Percentiles rank a stretch among this genome's conserved stretches.
Conservation (phyloP, 75 land plant species). For the Picea sitchensis region DNA sequence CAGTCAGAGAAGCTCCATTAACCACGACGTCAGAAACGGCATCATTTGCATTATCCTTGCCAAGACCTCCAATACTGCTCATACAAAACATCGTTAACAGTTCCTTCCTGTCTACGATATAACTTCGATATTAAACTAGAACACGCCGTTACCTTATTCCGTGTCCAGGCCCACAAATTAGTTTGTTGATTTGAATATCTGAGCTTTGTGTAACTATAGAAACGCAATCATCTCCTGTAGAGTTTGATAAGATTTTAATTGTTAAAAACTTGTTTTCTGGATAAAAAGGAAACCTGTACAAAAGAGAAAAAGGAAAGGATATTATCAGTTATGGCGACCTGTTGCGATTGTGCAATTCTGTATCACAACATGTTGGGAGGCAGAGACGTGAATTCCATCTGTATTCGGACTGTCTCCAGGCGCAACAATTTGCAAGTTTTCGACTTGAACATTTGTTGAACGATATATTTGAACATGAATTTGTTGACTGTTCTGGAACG, state of each 20-base stretch:
- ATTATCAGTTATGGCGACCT: slow-evolving; percentile 19
- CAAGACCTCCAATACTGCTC: slow-evolving; percentile 78
- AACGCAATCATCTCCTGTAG: slow-evolving; percentile 28
- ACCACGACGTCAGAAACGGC: slow-evolving; percentile 55
- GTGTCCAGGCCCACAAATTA: slow-evolving; percentile 32
- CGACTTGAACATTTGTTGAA: slow-evolving; percentile 32
- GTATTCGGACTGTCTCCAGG: slow-evolving; percentile 79
- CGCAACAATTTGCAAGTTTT: slow-evolving; percentile 36
- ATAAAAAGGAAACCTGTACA: too few relatives aligned
- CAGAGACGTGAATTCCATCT: slow-evolving; percentile 71
- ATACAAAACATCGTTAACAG: background rate
- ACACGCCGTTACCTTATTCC: slow-evolving; percentile 14
- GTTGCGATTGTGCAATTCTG: slow-evolving; percentile 40
- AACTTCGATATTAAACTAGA: background rate
- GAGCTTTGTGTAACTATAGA: slow-evolving; percentile 1
- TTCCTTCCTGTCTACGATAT: background rate
- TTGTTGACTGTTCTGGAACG: slow-evolving; percentile 49
- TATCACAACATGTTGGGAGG: slow-evolving; percentile 43
- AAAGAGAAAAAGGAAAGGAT: too few relatives aligned
- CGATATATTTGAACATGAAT: slow-evolving; percentile 41
- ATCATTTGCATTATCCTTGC: slow-evolving; percentile 32
- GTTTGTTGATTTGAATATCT: background rate
- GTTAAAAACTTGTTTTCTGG: too few relatives aligned
- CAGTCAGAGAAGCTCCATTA: slow-evolving; percentile 33
- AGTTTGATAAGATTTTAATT: too few relatives aligned